Base-by-base conservation (phyloP, 805 yeast species). In the Myxozyma udenii region DNA sequence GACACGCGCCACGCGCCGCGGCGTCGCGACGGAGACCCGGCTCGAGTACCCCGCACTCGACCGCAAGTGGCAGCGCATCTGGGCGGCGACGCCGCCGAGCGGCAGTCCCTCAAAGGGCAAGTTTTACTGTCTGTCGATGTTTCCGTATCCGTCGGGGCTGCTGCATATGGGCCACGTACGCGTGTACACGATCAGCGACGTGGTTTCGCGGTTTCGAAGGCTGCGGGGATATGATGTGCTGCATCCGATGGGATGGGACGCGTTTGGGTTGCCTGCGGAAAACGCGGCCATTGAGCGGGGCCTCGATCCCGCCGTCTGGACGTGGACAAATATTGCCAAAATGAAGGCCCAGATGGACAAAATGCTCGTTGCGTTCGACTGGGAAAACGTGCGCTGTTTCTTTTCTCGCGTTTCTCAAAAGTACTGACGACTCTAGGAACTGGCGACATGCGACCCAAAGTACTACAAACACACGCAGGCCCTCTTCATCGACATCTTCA, bases 171-270 rank as follows among this genome's bases (percentile, higher is more conserved):
- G 98, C 0, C 98, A 93, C 68, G 75, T 90, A 40, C 74, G 98
- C 47, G 98, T 93, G 0, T 93, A 87, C 68, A 85, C 96, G 0
- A 88, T 93, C 26, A 81, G 90, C 61, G 98, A 93, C 67, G 84
- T 82, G 1, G 65, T 93, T 36, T 78, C 95, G 1, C 73, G 98
- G 58, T 91, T 78, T 67, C 78, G 87, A 58, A 74, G 93, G 57
- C 76, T 87, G 69, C 78, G 77, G 45, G 96, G 96, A 1, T 78
- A 75, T 60, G 71, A 81, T 35, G 96, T 91, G 12, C 74, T 91
- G 1, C 96, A 93, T 65, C 97, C 98, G 0, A 90, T 93, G 95
- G 98, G 98, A 0, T 93, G 97, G 97, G 98, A 93, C 73, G 95
- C 98, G 0, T 93, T 93, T 74, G 98, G 98, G 0, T 73, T 93